Base-by-base conservation (phyloP, 257 asterid genomes). In the Lycium ferocissimum region DNA sequence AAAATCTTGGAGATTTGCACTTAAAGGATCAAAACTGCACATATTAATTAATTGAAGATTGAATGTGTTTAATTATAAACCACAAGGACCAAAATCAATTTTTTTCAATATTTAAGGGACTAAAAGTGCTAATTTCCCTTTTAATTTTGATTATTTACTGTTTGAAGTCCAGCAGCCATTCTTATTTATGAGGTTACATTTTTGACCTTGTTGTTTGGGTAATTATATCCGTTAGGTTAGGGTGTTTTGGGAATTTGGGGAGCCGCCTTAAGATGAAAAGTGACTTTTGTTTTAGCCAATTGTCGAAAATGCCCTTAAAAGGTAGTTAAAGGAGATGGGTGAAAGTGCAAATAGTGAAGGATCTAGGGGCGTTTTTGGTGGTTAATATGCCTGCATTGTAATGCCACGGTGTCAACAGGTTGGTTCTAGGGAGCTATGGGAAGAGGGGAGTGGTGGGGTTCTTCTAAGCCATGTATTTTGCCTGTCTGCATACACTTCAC, bases 371-470 rank as follows among this genome's bases (percentile, higher is more conserved):
- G 9, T 1, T 78, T 81, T 12, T 14, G 33, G 53, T 1, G 37
- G 9, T 56, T 89, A 85, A 88, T 81, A 83, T 88, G 43, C 87
- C 43, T 87, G 26, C 59, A 69, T 51, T 37, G 90, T 86, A 87
- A 89, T 92, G 92, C 96, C 93, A 91, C 92, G 96, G 90, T 92
- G 95, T 91, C 18, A 43, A 82, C 65, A 78, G 63, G 49, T 78
- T 53, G 82, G 65, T 53, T 78, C 33, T 53, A 78, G 49, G 11
- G 26, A 51, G 63, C 14, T 78, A 26, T 78, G 49, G 47, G 20
- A 78, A 51, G 45, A 69, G 78, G 59, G 9, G 47, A 12, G 56
- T 51, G 4, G 18, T 26, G 81, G 62, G 61, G 14, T 1, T 49
- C 2, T 22, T 51, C 40, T 76, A 18, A 22, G 47, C 82, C 65